These are phyloP conservation scores for Wallacemonas sp. DNA, from an alignment of 208 protist species.

Conservation along the genomic window DNA sequence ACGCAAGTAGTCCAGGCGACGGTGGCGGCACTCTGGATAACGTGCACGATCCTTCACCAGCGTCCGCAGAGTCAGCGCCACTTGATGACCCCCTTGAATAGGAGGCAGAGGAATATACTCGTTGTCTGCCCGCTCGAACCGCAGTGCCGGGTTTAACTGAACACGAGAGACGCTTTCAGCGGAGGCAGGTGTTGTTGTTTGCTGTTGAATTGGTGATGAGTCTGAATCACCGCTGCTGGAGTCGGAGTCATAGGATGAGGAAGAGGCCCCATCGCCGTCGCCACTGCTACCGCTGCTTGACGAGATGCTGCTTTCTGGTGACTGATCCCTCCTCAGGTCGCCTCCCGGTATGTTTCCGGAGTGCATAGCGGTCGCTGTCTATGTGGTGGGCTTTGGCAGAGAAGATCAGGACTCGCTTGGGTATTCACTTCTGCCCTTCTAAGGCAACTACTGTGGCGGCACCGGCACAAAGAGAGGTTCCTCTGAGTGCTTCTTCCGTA, in stretches of 20 bases:
- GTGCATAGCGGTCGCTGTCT: too few species aligned
- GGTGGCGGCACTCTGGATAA: constrained; percentile 71
- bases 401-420: too few species aligned
- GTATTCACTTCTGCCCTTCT: too few species aligned
- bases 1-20: constrained; percentile 78
- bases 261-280: constrained; percentile 17
- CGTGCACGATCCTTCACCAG: constrained; percentile 45
- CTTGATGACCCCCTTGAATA: constrained; percentile 23
- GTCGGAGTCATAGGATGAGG: constrained; percentile 21
- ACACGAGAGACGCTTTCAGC: constrained; percentile 19
- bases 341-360: too few species aligned
- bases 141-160: constrained; percentile 62
- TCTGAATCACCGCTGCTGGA: constrained; percentile 17
- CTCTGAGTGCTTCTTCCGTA: too few species aligned
- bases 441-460: too few species aligned
- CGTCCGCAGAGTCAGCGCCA: constrained; percentile 29
- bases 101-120: constrained; percentile 66
- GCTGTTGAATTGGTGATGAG: not conserved
- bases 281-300: constrained; percentile 29
- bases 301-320: constrained; percentile 13
- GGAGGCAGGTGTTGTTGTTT: not conserved
- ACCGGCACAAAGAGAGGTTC: too few species aligned
- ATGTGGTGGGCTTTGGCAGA: too few species aligned
- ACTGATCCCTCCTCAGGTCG: not conserved
- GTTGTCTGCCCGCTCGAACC: constrained; percentile 67